Evolutionary conservation across 768 basidiomycete genomes (phyloP).

Genomic region (Chiua virens): DNA sequence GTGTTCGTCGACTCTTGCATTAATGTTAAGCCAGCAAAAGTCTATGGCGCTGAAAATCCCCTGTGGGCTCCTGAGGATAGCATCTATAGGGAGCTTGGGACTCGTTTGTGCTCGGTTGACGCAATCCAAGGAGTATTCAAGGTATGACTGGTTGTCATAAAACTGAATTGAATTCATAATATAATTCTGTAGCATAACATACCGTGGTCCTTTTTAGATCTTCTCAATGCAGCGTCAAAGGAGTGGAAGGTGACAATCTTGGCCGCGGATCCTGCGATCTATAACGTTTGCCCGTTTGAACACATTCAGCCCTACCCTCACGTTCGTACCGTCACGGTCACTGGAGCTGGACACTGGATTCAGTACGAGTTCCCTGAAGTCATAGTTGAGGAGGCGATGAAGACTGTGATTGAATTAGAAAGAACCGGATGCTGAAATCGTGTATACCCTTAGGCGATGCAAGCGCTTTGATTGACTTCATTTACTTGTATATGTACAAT

Average conservation of each 20-base stretch:
- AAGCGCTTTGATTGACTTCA: no score
- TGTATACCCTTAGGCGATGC: no score
- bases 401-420: constrained; percentile 11
- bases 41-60: constrained; percentile 2
- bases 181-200: constrained; percentile 7
- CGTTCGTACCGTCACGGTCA: constrained; percentile 8
- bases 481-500: no score
- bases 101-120: constrained; percentile 9
- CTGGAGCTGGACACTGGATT: constrained; percentile 24
- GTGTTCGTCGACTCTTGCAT: not conserved
- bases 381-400: constrained; percentile 18
- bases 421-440: no score
- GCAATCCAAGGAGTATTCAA: not conserved
- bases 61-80: constrained; percentile 15
- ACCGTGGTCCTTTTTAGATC: constrained; percentile 14
- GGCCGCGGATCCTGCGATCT: constrained; percentile 18
- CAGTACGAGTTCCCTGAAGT: constrained; percentile 25
- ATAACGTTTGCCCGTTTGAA: not conserved
- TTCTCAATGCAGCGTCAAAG: not conserved
- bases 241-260: constrained; percentile 18
- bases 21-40: not conserved
- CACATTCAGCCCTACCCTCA: constrained; percentile 15
- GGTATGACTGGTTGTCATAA: not conserved
- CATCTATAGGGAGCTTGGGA: constrained; percentile 7
- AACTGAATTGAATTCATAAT: not conserved